These are phyloP conservation scores for Kondoa subrosea DNA, from an alignment of 768 basidiomycete genomes.

Conservation along the genomic window DNA sequence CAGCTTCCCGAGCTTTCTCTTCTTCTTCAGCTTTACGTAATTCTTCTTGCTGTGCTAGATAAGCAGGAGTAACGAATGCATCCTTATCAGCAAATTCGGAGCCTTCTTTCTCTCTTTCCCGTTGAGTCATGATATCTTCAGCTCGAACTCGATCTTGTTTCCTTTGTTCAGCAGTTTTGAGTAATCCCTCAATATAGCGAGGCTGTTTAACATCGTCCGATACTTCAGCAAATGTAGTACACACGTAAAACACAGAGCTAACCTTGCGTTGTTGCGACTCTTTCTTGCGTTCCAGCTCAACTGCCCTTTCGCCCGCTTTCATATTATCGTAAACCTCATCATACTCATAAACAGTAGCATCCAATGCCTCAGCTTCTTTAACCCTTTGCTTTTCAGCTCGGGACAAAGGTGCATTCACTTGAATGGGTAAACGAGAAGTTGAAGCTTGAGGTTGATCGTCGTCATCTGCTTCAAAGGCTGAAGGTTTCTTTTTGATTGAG, in stretches of 20 bases:
- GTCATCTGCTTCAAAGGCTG: not conserved
- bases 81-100: conserved; percentile 89
- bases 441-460: not conserved
- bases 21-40: conserved; percentile 81
- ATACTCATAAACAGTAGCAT: conserved; percentile 75
- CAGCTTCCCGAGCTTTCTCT: conserved; percentile 73
- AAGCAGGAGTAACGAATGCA: conserved; percentile 90
- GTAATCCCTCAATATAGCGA: conserved; percentile 72
- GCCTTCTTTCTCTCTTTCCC: conserved; percentile 82
- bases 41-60: conserved; percentile 90
- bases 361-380: conserved; percentile 60
- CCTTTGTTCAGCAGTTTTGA: conserved; percentile 67
- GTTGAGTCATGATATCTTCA: conserved; percentile 94
- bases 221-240: not conserved
- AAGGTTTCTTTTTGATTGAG: not conserved
- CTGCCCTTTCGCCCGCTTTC: conserved; percentile 62
- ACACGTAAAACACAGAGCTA: no score
- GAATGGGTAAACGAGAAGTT: not conserved
- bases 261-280: conserved; percentile 56
- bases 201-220: conserved; percentile 41
- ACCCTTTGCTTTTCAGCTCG: conserved; percentile 38
- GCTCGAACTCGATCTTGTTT: conserved; percentile 76
- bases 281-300: conserved; percentile 57
- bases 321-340: conserved; percentile 93
- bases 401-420: conserved; percentile 16